Conservation (phyloP, 2,329 filamentous ascomycete genomes). For the Thelonectria blattea region DNA sequence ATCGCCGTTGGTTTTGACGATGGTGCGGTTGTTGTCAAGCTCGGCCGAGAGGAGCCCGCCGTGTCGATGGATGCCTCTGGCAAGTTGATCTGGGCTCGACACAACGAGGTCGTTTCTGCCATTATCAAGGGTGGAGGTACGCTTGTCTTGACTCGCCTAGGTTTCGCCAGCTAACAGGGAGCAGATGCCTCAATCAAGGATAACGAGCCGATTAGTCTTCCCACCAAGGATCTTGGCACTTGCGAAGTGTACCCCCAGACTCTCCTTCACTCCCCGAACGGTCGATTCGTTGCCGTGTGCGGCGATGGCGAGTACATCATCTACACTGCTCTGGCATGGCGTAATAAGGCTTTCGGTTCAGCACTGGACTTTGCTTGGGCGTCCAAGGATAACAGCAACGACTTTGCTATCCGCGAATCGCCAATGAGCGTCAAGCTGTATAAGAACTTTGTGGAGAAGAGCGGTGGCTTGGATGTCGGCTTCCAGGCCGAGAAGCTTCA, state of each 20-base stretch:
- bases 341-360: constrained; percentile 96
- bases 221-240: constrained; percentile 92
- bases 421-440: constrained; percentile 94
- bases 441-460: constrained; percentile 95
- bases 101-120: constrained; percentile 92
- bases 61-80: constrained; percentile 97
- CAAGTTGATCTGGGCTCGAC: constrained; percentile 94
- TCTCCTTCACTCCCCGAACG: constrained; percentile 93
- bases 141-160: constrained; percentile 29
- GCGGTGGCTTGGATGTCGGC: constrained; percentile 86
- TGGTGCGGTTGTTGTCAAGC: constrained; percentile 95
- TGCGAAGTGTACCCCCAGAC: constrained; percentile 98
- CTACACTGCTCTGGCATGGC: constrained; percentile 94
- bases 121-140: constrained; percentile 87
- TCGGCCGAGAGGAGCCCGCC: constrained; percentile 95
- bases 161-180: constrained; percentile 39
- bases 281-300: constrained; percentile 79
- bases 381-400: constrained; percentile 96
- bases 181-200: constrained; percentile 83
- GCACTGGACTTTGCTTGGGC: constrained; percentile 97
- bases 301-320: constrained; percentile 99
- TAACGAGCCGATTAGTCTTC: constrained; percentile 81
- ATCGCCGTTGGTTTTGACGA: constrained; percentile 97
- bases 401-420: constrained; percentile 96
- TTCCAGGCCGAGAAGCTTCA: constrained; percentile 93